Conservation (phyloP, 2,329 filamentous ascomycete species). For the Cladosporium colombiae region DNA sequence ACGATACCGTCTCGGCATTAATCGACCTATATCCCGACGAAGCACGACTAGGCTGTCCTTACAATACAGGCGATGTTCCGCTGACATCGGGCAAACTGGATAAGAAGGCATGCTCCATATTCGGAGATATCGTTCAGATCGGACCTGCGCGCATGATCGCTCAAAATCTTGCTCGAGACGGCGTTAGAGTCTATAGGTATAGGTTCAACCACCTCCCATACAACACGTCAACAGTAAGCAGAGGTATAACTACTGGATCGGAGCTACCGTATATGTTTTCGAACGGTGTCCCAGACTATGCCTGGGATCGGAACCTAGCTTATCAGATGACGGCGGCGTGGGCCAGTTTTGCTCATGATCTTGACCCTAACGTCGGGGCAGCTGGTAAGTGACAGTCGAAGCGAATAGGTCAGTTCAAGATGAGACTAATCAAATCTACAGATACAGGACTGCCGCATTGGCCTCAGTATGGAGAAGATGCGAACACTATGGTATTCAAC, state of each 20-base stretch:
- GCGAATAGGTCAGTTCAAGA: neutral
- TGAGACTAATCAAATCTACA: neutral
- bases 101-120: conserved; percentile 5
- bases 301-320: conserved; percentile 1
- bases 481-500: neutral
- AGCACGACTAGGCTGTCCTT: neutral
- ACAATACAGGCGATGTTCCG: neutral
- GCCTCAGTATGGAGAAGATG: neutral
- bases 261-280: conserved; percentile 4
- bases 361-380: neutral
- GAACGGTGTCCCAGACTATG: neutral
- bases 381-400: neutral
- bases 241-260: neutral
- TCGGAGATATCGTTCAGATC: conserved; percentile 5
- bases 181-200: conserved; percentile 41
- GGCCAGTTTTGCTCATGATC: conserved; percentile 1
- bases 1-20: neutral
- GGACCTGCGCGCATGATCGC: conserved; percentile 4
- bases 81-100: neutral
- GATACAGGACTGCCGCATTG: neutral
- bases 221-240: conserved; percentile 32
- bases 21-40: neutral
- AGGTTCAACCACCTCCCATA: conserved; percentile 47
- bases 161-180: conserved; percentile 25
- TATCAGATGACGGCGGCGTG: conserved; percentile 5